These are phyloP conservation scores for Irineochytrium annulatum DNA, from an alignment of 192 early-diverging fungal species.

Conservation along the genomic window DNA sequence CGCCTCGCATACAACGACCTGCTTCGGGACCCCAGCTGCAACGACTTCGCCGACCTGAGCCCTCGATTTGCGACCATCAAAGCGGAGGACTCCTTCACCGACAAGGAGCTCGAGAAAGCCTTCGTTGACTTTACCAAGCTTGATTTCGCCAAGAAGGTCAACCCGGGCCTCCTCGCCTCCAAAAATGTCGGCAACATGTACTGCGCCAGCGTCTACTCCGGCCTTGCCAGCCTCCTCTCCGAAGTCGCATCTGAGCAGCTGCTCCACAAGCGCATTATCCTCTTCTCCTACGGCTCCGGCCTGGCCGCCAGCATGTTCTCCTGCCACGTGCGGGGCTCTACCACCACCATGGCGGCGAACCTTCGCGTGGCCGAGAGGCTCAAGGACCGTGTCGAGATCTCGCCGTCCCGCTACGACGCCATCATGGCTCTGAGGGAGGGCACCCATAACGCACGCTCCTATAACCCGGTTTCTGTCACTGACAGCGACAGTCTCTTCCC, in stretches of 20 bases:
- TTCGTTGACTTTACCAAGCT: constrained; percentile 79
- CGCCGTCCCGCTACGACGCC: constrained; percentile 72
- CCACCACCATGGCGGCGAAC: constrained; percentile 52
- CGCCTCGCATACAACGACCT: constrained; percentile 93
- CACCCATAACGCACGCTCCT: constrained; percentile 78
- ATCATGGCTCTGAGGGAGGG: constrained; percentile 84
- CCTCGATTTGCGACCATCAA: constrained; percentile 53
- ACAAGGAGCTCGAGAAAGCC: constrained; percentile 89
- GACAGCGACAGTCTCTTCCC: constrained; percentile 60
- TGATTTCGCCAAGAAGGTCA: constrained; percentile 69
- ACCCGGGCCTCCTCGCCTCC: constrained; percentile 71
- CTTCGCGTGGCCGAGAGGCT: constrained; percentile 72
- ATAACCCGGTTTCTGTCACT: constrained; percentile 66
- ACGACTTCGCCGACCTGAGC: constrained; percentile 34
- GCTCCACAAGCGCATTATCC: constrained; percentile 75
- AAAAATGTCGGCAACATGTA: constrained; percentile 97
- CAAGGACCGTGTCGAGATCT: constrained; percentile 65
- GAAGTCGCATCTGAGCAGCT: constrained; percentile 65
- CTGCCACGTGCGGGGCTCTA: constrained; percentile 69
- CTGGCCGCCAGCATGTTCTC: constrained; percentile 94
- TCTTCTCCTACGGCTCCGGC: constrained; percentile 97
- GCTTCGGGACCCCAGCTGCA: constrained; percentile 66
- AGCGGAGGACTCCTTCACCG: constrained; percentile 72
- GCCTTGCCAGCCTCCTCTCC: constrained; percentile 77
- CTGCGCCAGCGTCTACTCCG: constrained; percentile 67